Evolutionary conservation across 2,329 filamentous ascomycete genomes (phyloP).

Genomic region (Xylariaceae sp.): DNA sequence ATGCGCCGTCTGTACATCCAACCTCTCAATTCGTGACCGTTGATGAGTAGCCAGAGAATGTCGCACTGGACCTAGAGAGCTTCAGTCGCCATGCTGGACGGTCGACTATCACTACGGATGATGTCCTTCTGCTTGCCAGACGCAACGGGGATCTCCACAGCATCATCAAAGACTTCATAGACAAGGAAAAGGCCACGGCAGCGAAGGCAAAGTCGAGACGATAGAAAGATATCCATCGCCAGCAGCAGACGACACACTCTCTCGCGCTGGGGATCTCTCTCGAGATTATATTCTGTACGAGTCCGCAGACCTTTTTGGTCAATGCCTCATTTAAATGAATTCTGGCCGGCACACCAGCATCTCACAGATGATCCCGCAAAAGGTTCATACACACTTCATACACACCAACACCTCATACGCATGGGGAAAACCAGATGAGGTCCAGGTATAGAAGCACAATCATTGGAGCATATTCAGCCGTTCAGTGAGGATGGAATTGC

Average conservation of each 20-base stretch:
- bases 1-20: slow-evolving; percentile 19
- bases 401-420: no score
- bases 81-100: slow-evolving; percentile 72
- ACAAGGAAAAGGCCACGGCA: slow-evolving; percentile 50
- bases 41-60: slow-evolving; percentile 41
- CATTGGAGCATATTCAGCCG: no score
- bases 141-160: slow-evolving; percentile 80
- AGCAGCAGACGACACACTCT: not conserved
- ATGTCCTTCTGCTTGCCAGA: slow-evolving; percentile 80
- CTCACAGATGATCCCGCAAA: no score
- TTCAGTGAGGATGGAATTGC: no score
- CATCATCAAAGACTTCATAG: slow-evolving; percentile 66
- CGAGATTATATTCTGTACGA: no score
- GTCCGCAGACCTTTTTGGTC: no score
- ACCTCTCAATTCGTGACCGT: not conserved
- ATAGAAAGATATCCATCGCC: slow-evolving; percentile 17
- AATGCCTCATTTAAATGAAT: no score
- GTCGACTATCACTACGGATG: slow-evolving; percentile 72
- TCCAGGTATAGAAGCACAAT: no score
- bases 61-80: slow-evolving; percentile 52
- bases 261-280: not conserved
- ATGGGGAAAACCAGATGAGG: no score
- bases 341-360: no score
- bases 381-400: no score
- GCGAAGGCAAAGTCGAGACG: slow-evolving; percentile 27